These are phyloP conservation scores for Neonectria hederae DNA, from an alignment of 2,329 filamentous ascomycete genomes.

Conservation along the genomic window DNA sequence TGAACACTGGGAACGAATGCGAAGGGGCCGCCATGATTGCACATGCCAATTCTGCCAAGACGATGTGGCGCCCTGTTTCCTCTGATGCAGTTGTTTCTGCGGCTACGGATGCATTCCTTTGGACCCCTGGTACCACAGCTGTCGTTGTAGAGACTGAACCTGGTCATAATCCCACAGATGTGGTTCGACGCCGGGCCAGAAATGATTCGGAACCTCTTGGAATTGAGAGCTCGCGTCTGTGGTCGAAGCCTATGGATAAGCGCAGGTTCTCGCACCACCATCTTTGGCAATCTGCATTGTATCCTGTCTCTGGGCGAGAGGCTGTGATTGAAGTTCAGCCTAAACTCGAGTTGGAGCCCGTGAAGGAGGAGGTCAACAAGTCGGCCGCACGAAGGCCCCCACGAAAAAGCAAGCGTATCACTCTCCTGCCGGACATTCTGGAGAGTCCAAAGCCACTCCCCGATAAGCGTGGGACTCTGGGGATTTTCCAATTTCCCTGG, in stretches of 20 bases:
- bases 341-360: conserved; percentile 15
- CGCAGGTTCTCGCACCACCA: conserved; percentile 14
- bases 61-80: conserved; percentile 35
- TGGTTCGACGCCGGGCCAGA: conserved; percentile 11
- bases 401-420: conserved; percentile 65
- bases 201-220: conserved; percentile 29
- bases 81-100: conserved; percentile 21
- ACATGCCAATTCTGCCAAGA: conserved; percentile 24
- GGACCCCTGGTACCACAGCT: conserved; percentile 33
- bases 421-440: conserved; percentile 69
- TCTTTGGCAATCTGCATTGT: conserved; percentile 35
- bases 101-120: conserved; percentile 32
- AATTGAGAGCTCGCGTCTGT: conserved; percentile 37
- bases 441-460: conserved; percentile 69
- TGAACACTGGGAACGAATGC: conserved; percentile 56
- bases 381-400: conserved; percentile 63
- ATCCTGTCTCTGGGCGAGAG: conserved; percentile 2
- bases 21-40: conserved; percentile 33
- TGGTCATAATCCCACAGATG: conserved; percentile 19
- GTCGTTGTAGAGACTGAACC: conserved; percentile 16
- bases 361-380: conserved; percentile 43
- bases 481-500: conserved; percentile 74
- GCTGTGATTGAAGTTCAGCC: background rate
- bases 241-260: conserved; percentile 28
- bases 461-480: conserved; percentile 67